These are phyloP conservation scores for Buxus sempervirens DNA, from an alignment of 164 flowering plant species.

Conservation along the genomic window DNA sequence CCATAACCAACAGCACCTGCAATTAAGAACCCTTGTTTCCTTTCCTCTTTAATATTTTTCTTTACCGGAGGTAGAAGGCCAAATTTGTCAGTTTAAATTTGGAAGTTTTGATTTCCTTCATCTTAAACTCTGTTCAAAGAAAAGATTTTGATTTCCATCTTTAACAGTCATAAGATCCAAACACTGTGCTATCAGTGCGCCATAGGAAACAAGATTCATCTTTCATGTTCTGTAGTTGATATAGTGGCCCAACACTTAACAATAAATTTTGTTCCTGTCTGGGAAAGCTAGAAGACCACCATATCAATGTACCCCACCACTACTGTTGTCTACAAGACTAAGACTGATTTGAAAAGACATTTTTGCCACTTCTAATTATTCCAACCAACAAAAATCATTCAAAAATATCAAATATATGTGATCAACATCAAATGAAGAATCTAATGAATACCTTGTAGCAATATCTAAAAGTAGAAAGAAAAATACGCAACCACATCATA, in stretches of 20 bases:
- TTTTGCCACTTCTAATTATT: constrained; percentile 25
- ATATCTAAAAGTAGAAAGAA: not conserved
- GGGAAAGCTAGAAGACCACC: constrained; percentile 15
- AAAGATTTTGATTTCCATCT: not conserved
- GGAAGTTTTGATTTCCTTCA: not conserved
- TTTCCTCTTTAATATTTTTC: not conserved
- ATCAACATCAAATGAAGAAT: constrained; percentile 10
- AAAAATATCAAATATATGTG: not conserved
- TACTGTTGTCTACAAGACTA: constrained; percentile 14
- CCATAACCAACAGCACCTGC: not conserved
- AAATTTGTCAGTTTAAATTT: not conserved
- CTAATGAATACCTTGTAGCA: constrained; percentile 9
- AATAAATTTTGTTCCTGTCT: constrained; percentile 14
- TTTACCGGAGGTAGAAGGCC: not conserved
- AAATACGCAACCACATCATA: not conserved
- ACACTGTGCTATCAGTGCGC: too few relatives aligned
- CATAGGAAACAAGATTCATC: not conserved
- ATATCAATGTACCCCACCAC: constrained; percentile 27
- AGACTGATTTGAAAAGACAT: constrained; percentile 2
- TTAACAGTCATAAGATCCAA: not conserved
- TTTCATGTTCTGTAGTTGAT: not conserved
- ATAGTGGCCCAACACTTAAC: not conserved
- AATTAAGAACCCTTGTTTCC: too few relatives aligned
- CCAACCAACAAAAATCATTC: constrained; percentile 4
- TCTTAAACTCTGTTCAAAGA: not conserved